A percentile compares a stretch with the other conserved stretches of the same genome.
Conservation (phyloP, 768 basidiomycete species). For the Mycena epipterygia region DNA sequence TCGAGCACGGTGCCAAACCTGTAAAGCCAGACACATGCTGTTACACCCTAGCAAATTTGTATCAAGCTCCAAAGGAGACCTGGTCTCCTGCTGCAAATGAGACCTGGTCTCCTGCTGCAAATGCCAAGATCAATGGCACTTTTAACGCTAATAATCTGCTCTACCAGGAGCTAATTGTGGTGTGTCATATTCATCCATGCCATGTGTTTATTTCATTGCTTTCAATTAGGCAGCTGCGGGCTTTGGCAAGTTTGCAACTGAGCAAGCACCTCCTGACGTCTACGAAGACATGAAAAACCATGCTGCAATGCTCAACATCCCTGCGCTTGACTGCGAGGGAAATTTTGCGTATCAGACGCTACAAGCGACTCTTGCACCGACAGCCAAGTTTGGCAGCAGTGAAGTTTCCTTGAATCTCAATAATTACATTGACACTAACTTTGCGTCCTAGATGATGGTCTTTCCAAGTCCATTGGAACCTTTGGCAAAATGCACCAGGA, state of each 20-base stretch:
- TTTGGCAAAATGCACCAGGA: background rate
- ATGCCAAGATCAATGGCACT: background rate
- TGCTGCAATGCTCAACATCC: slow-evolving; percentile 8
- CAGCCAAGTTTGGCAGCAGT: slow-evolving; percentile 1
- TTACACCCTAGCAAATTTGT: slow-evolving; percentile 11
- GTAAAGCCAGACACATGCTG: slow-evolving; percentile 7
- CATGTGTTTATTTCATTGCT: background rate
- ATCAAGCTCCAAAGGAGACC: background rate
- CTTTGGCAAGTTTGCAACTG: background rate
- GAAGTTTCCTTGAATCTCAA: background rate
- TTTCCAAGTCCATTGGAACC: background rate
- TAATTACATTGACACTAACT: background rate
- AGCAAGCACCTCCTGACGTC: background rate
- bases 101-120: background rate
- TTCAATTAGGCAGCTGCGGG: background rate
- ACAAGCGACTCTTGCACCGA: slow-evolving; percentile 1
- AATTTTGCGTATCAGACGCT: background rate
- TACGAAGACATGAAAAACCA: background rate
- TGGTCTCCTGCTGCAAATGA: background rate
- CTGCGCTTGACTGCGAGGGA: background rate
- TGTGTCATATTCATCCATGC: background rate
- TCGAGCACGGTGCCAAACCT: slow-evolving; percentile 20
- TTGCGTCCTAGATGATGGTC: background rate
- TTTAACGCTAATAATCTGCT: background rate
- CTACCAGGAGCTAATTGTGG: background rate